Percentiles rank a stretch among this genome's conserved stretches.
phyloP scores from a whole-genome alignment of 2,329 filamentous ascomycete genomes.

The Fusarium virguliforme region DNA sequence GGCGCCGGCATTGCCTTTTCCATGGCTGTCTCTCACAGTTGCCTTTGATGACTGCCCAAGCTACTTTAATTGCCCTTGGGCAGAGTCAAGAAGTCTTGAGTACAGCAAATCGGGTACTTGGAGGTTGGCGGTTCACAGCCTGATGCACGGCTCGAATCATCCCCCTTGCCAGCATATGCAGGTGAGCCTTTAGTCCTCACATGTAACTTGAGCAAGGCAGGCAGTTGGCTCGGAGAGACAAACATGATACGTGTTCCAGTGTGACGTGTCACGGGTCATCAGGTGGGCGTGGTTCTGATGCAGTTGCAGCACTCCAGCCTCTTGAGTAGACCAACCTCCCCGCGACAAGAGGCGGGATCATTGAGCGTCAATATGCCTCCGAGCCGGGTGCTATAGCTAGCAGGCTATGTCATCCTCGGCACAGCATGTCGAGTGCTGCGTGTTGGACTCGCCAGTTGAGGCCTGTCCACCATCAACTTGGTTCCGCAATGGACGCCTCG shows the following conservation, averaged over 20 bases:
- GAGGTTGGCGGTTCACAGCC: background rate
- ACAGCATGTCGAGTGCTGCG: background rate
- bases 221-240: background rate
- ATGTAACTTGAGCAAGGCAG: background rate
- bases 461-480: too few species aligned
- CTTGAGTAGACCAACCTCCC: background rate
- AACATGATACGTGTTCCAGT: conserved; percentile 8
- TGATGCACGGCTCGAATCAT: conserved; percentile 8
- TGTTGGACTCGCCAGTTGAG: too few species aligned
- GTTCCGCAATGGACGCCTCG: too few species aligned
- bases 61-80: background rate
- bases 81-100: background rate
- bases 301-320: background rate
- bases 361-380: background rate
- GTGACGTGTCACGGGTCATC: conserved; percentile 4
- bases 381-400: background rate
- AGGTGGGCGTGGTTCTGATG: background rate
- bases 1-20: background rate
- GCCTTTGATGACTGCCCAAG: background rate
- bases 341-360: background rate
- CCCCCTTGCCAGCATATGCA: conserved; percentile 4
- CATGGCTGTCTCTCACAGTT: background rate
- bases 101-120: background rate
- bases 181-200: background rate
- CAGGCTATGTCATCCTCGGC: background rate